Evolutionary conservation across 768 basidiomycete species (phyloP).

Genomic region (Boletellus ananiceps): DNA sequence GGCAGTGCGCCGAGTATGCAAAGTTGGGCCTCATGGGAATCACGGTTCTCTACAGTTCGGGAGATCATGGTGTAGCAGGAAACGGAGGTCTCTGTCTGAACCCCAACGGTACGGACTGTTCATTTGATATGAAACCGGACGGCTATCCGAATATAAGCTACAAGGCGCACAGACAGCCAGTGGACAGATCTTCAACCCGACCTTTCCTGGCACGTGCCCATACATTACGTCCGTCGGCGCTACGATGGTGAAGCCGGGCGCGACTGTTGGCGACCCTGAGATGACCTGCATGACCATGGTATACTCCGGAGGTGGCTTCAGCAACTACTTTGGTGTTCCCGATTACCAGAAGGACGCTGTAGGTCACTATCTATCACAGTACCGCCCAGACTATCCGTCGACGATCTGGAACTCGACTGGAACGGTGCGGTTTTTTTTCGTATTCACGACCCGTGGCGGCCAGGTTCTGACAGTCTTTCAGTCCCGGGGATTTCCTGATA

Average conservation of each 20-base stretch:
- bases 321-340: constrained; percentile 41
- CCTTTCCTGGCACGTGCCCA: constrained; percentile 42
- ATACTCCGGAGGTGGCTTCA: constrained; percentile 33
- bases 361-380: constrained; percentile 27
- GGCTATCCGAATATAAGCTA: not conserved
- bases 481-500: constrained; percentile 36
- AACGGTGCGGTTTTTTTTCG: constrained; percentile 6
- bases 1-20: constrained; percentile 46
- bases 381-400: constrained; percentile 24
- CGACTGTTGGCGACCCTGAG: constrained; percentile 27
- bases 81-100: constrained; percentile 28
- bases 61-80: constrained; percentile 33
- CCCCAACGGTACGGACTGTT: constrained; percentile 14
- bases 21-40: constrained; percentile 39
- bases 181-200: constrained; percentile 37
- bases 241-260: constrained; percentile 38
- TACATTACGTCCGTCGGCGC: constrained; percentile 46
- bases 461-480: constrained; percentile 26
- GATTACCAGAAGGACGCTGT: constrained; percentile 36
- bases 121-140: not conserved
- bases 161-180: constrained; percentile 23
- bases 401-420: constrained; percentile 27
- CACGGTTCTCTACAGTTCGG: constrained; percentile 33
- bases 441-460: constrained; percentile 3
- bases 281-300: constrained; percentile 28